Conservation (phyloP, 1,284 basidiomycete species). For the Fomitopsis palustris region DNA sequence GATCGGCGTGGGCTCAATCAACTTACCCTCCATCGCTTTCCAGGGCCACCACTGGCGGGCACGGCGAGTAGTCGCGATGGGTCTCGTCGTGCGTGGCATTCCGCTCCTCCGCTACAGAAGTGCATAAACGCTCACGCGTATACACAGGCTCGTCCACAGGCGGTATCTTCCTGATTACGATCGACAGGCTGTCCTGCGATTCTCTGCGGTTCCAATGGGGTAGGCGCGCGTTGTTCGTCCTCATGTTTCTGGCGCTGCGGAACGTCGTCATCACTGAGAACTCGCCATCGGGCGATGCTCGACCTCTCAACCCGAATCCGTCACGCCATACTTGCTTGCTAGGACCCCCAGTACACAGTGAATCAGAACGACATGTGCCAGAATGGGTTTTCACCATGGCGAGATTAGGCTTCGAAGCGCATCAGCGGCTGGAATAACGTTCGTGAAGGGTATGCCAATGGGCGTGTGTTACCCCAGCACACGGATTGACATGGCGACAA, state of each 20-base stretch:
- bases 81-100: constrained; percentile 12
- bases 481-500: no score
- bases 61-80: constrained; percentile 14
- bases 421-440: no score
- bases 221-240: constrained; percentile 13
- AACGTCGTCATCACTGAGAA: background rate
- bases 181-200: constrained; percentile 25
- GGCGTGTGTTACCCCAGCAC: no score
- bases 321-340: background rate
- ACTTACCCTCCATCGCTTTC: constrained; percentile 12
- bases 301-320: background rate
- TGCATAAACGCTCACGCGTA: constrained; percentile 21
- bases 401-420: no score
- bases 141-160: constrained; percentile 23
- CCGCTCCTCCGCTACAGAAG: constrained; percentile 13
- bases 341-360: no score
- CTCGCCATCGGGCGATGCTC: background rate
- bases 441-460: no score
- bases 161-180: constrained; percentile 27
- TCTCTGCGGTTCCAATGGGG: constrained; percentile 23
- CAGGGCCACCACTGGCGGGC: constrained; percentile 13
- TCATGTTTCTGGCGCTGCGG: background rate
- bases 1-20: constrained; percentile 39
- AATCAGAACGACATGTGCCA: no score
- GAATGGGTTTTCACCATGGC: no score